Conservation (phyloP, 768 basidiomycete species). For the Chiua virens region DNA sequence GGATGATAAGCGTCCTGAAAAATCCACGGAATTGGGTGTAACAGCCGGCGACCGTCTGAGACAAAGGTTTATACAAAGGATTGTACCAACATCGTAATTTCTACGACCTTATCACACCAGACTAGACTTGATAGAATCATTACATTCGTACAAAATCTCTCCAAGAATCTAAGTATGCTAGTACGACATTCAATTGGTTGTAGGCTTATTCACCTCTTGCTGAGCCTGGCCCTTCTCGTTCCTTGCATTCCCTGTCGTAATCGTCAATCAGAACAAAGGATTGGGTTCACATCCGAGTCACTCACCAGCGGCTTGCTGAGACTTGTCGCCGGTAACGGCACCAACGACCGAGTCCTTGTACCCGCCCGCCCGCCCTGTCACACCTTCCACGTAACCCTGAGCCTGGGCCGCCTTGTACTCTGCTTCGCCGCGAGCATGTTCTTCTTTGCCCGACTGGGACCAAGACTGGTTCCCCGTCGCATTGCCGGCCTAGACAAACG, state of each 20-base stretch:
- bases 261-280: background rate
- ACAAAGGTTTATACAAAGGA: background rate
- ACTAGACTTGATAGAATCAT: background rate
- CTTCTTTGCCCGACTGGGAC: constrained; percentile 47
- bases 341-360: constrained; percentile 56
- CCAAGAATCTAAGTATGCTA: background rate
- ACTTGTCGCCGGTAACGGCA: constrained; percentile 54
- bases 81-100: too few relatives aligned
- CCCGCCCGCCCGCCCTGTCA: constrained; percentile 43
- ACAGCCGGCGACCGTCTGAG: constrained; percentile 21
- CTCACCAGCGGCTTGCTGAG: constrained; percentile 50
- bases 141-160: constrained; percentile 2
- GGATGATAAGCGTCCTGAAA: constrained; percentile 59
- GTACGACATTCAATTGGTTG: background rate
- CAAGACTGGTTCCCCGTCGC: constrained; percentile 43
- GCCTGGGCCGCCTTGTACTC: constrained; percentile 48
- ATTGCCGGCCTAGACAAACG: constrained; percentile 38
- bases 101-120: background rate
- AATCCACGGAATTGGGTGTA: constrained; percentile 64
- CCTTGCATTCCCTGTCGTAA: constrained; percentile 44
- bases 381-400: constrained; percentile 52
- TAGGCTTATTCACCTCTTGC: constrained; percentile 51
- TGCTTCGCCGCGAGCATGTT: constrained; percentile 48
- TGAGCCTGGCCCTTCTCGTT: constrained; percentile 57
- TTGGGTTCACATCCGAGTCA: background rate